These are phyloP conservation scores for Malus orientalis DNA, from an alignment of 306 rosid species.

Conservation along the genomic window DNA sequence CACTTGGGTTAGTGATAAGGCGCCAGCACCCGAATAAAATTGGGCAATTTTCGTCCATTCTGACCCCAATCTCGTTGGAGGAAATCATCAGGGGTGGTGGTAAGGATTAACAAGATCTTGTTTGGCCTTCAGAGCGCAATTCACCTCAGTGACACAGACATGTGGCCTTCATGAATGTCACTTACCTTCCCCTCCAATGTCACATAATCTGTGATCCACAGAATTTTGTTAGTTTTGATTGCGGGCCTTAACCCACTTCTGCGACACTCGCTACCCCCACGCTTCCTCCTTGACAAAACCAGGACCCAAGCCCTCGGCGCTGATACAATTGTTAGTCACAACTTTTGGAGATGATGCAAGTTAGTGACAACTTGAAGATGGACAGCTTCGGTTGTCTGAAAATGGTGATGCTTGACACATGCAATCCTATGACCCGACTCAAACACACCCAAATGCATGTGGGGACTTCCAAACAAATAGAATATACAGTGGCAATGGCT, in stretches of 20 bases:
- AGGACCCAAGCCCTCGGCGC: slow-evolving; percentile 46
- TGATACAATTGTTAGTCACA: slow-evolving; percentile 74
- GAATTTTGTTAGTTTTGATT: not conserved
- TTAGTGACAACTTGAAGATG: slow-evolving; percentile 77
- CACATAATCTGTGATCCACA: slow-evolving; percentile 8
- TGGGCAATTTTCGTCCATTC: slow-evolving; percentile 15
- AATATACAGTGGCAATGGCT: slow-evolving; percentile 28
- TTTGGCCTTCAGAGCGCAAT: not conserved
- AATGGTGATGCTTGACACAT: slow-evolving; percentile 55
- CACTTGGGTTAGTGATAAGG: slow-evolving; percentile 17
- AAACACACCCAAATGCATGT: slow-evolving; percentile 77
- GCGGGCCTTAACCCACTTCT: slow-evolving; percentile 15
- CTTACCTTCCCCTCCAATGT: slow-evolving; percentile 22
- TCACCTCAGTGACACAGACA: not conserved
- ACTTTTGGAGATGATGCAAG: slow-evolving; percentile 75
- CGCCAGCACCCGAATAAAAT: slow-evolving; percentile 19
- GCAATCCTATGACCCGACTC: slow-evolving; percentile 53
- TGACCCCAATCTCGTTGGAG: slow-evolving; percentile 18
- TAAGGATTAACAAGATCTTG: slow-evolving; percentile 2
- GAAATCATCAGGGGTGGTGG: slow-evolving; percentile 2
- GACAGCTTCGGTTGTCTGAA: slow-evolving; percentile 56
- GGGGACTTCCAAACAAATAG: slow-evolving; percentile 39
- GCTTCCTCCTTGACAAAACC: slow-evolving; percentile 40
- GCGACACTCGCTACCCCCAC: slow-evolving; percentile 31
- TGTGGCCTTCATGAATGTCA: not conserved